These are phyloP conservation scores for Aspergillus sergii DNA, from an alignment of 2,329 filamentous ascomycete genomes.

Conservation along the genomic window DNA sequence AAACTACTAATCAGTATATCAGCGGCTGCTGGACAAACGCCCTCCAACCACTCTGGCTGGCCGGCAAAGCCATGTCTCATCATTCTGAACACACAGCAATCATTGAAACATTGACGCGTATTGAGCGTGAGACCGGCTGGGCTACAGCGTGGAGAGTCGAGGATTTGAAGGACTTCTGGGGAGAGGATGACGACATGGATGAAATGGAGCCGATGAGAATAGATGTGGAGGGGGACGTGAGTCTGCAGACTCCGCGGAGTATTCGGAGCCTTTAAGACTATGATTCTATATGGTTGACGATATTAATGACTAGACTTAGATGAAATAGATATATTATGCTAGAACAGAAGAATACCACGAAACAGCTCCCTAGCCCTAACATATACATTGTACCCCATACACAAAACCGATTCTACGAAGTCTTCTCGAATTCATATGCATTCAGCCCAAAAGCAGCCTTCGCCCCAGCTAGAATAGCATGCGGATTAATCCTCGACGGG, in stretches of 20 bases:
- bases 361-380: too few relatives aligned
- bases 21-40: conserved; percentile 50
- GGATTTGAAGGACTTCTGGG: conserved; percentile 57
- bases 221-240: conserved; percentile 7
- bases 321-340: background rate
- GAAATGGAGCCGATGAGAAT: conserved; percentile 9
- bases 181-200: conserved; percentile 35
- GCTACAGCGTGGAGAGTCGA: conserved; percentile 56
- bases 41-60: conserved; percentile 53
- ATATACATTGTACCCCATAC: too few relatives aligned
- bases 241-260: conserved; percentile 7
- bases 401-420: background rate
- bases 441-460: background rate
- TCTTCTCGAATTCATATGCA: background rate
- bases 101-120: conserved; percentile 51
- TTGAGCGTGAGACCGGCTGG: conserved; percentile 58
- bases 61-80: conserved; percentile 51
- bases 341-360: too few relatives aligned
- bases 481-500: background rate
- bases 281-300: background rate
- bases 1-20: background rate
- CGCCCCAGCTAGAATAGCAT: background rate
- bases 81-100: conserved; percentile 49
- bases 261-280: background rate
- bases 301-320: background rate